Conservation (phyloP, 2,329 filamentous ascomycete genomes). For the Sarocladiaceae sp. region DNA sequence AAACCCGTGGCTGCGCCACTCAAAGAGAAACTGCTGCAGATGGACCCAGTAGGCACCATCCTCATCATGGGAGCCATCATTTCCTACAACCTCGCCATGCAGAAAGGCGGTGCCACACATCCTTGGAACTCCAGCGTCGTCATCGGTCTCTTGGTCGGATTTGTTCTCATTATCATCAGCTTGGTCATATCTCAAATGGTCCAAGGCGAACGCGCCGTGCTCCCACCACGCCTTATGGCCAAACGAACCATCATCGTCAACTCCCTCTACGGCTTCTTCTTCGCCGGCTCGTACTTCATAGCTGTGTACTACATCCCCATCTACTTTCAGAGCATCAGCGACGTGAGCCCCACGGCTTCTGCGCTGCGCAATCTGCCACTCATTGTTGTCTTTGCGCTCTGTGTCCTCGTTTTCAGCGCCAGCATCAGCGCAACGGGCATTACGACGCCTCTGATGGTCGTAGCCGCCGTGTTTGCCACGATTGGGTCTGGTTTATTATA, state of each 20-base stretch:
- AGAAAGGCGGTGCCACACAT: slow-evolving; percentile 31
- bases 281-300: too few species aligned
- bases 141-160: slow-evolving; percentile 30
- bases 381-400: slow-evolving; percentile 35
- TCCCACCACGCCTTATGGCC: slow-evolving; percentile 26
- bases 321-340: slow-evolving; percentile 30
- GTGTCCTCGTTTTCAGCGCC: slow-evolving; percentile 32
- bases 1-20: slow-evolving; percentile 21
- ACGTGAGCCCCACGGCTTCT: slow-evolving; percentile 24
- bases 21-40: slow-evolving; percentile 32
- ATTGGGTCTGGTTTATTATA: slow-evolving; percentile 25
- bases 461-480: background rate
- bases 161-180: slow-evolving; percentile 19
- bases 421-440: slow-evolving; percentile 27
- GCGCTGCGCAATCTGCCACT: slow-evolving; percentile 33
- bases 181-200: slow-evolving; percentile 28
- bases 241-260: slow-evolving; percentile 26
- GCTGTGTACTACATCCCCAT: slow-evolving; percentile 36
- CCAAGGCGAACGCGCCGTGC: slow-evolving; percentile 32
- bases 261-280: slow-evolving; percentile 28
- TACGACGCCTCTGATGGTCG: background rate
- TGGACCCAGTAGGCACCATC: slow-evolving; percentile 24
- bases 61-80: slow-evolving; percentile 20
- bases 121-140: slow-evolving; percentile 22
- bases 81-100: slow-evolving; percentile 37